Evolutionary conservation across 495 filamentous ascomycete species (phyloP), one percentile per base, ranked within the genome.

Genomic region (Aspergillus bertholletiae): DNA sequence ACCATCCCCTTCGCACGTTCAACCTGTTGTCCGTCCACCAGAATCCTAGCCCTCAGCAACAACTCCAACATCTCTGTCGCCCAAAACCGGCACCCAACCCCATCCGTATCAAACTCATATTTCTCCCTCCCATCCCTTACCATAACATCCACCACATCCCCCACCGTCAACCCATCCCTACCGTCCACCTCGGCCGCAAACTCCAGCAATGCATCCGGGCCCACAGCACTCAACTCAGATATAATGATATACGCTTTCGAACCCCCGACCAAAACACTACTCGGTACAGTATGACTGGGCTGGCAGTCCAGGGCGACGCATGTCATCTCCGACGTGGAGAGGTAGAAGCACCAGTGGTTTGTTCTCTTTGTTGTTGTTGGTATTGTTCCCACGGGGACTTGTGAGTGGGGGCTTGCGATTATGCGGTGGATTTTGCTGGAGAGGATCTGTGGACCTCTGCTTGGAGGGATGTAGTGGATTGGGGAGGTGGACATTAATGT

Each of bases 51-150:
- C 30, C 37, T 2, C 21, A 37, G 24, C 1, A 62, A 41, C 27
- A 56, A 24, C 23, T 56, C 40, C 2, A 62, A 20, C 49, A 53
- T 43, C 6, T 51, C 49, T 1, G 44, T 54, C 4, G 54, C 46
- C 60, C 60, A 62, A 27, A 28, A 54, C 24, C 60, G 18, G n/a
- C 55, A 56, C 1, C 78, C 78, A 11, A 65, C 47, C 23, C 80
- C 77, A 30, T 73, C 67, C 13, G 57, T 74, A 62, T 92, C 81
- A 67, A 87, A 92, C 46, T 91, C 90, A 63, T 90, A 95, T 61
- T 87, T 84, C 59, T 84, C 64, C 43, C 83, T 76, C 9, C 91
- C 90, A 57, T 91, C 79, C 67, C 93, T 87, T 35, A 93, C 87
- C 27, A 96, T 65, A 54, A 47, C 63, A 65, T 32, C 57, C 48